Evolutionary conservation across 2,329 filamentous ascomycete species (phyloP), one percentile per base, ranked within the genome.

Genomic region (Blastomyces parvus): DNA sequence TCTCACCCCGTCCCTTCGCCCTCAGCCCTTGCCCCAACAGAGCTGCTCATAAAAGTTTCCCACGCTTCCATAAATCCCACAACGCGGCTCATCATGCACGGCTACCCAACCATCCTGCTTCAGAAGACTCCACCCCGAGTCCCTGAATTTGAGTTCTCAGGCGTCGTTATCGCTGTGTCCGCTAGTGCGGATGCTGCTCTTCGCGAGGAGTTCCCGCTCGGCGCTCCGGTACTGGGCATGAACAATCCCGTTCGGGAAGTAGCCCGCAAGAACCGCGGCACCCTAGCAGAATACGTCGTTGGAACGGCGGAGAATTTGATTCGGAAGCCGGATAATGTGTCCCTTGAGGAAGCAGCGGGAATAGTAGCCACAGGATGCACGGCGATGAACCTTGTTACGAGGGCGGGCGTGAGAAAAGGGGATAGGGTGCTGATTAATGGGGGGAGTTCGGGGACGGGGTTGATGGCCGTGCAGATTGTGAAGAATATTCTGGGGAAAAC

Each of bases 1-100:
- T n/a, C 22, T 7, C 36, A 58, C 30, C 55, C 55, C 7, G 14
- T 27, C 36, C 55, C 55, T 5, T 42, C 55, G 11, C 36, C n/a
- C n/a, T 25, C 55, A 22, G 14, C 36, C 11, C 55, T 58, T 36
- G 14, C 33, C 17, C 36, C 55, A 6, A 14, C 55, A 9, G 55
- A 58, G 8, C 33, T 58, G 36, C 55, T 58, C 55, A 40, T 58
- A 58, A 58, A 58, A 17, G 55, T 58, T 36, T 40, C 55, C 19
- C 55, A 58, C 11, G 6, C 55, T 22, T 58, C 55, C 55, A 14
- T 38, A 40, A 58, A 58, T 17, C 55, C 55, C n/a, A 58, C 36
- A 19, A 58, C 27, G 22, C 55, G 55, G 2, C 17, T 58, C 14
- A 3, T 58, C n/a, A 42, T 58, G 55, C 27, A 36, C 55, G 30